Conservation (phyloP, 2,329 filamentous ascomycete species). For the Pseudocercospora pini-densiflorae region DNA sequence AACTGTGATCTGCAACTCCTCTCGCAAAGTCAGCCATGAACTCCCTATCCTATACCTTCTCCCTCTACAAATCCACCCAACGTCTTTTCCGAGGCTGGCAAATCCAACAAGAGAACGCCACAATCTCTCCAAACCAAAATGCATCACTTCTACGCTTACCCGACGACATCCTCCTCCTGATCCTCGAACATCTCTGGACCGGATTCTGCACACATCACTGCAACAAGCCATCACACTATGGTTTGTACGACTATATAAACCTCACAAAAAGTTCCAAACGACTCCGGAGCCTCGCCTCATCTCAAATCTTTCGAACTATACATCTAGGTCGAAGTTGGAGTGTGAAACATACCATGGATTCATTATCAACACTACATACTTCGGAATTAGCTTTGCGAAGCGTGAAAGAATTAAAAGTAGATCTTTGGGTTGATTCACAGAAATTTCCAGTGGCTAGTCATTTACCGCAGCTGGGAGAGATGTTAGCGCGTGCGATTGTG, state of each 20-base stretch:
- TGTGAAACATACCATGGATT: neutral
- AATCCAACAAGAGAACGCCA: neutral
- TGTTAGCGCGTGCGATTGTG: neutral
- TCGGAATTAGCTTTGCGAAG: neutral
- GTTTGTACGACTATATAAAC: neutral
- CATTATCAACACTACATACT: neutral
- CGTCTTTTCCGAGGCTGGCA: neutral
- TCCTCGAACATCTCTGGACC: conserved; percentile 11
- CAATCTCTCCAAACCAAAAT: no score
- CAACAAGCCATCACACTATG: neutral
- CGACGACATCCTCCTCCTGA: conserved; percentile 14
- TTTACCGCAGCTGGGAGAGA: neutral
- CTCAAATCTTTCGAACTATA: neutral
- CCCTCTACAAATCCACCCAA: neutral
- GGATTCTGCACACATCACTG: neutral
- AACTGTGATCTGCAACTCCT: neutral
- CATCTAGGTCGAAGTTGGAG: conserved; percentile 6
- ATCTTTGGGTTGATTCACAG: conserved; percentile 1
- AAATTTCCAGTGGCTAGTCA: neutral
- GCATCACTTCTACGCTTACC: conserved; percentile 9
- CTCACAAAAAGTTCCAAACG: neutral
- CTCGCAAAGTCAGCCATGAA: neutral
- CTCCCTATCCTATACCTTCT: neutral
- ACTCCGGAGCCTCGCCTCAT: neutral
- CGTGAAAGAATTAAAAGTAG: neutral